Base-by-base conservation (phyloP, 495 filamentous ascomycete species). In the Aspergillus affinis region DNA sequence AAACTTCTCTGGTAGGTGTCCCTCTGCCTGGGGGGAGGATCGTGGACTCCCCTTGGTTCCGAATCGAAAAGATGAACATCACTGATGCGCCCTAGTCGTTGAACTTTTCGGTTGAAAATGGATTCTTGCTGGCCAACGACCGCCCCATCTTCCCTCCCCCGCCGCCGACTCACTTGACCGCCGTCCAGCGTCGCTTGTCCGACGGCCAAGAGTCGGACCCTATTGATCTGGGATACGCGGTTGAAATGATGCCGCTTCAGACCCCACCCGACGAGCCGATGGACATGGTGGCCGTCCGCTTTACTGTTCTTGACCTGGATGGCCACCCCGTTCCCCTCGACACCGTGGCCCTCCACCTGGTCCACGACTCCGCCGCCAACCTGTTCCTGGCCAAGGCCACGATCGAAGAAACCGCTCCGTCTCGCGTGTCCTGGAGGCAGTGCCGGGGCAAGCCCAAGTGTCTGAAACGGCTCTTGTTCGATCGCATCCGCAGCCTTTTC, bases 291-390 rank as follows among this genome's bases (percentile, higher is more conserved):
- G 70, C 71, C 44, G 63, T 79, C 41, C 71, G 75, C 49, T 79
- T 81, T 66, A 79, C 78, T 13, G 67, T 82, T 36, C 73, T 84
- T 61, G 80, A 79, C 45, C 67, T 84, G 17, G 77, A 82, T 50
- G 62, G 72, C 26, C 76, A 79, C 64, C 78, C 81, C 10, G 76
- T 82, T 20, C 75, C 78, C 18, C 68, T 84, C 17, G 79, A 82
- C 55, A 77, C 80, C 19, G 61, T 82, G 36, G 72, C 71, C 23
- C 69, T 84, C 55, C 74, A 69, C 48, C 65, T 78, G 17, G 66
- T 82, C 60, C 73, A 75, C 55, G 65, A 73, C 23, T 59, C 62
- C 19, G 60, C 67, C 17, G 76, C 73, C 48, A 65, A 72, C 21
- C 67, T 81, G 4, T 72, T 68, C 62, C 73, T 81, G 54, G 69